Evolutionary conservation across 2,329 filamentous ascomycete genomes (phyloP).

Genomic region (Calonectria pseudoturangicola): DNA sequence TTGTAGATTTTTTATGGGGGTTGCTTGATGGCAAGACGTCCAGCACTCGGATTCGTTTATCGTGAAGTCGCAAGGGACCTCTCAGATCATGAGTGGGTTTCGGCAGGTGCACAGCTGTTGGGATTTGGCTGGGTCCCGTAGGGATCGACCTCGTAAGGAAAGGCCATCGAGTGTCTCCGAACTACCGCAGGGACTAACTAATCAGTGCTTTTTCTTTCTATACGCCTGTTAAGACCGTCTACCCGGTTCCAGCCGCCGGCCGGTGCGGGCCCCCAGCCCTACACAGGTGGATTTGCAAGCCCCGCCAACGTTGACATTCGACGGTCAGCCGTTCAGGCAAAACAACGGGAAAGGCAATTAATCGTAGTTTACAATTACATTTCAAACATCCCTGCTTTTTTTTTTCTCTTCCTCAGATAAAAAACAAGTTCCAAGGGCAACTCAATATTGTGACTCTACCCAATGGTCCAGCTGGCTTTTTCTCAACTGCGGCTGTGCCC

Average conservation of each 20-base stretch:
- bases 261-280: conserved; percentile 40
- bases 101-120: not conserved
- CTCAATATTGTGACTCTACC: conserved; percentile 3
- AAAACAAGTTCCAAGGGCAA: no score
- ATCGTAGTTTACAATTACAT: not conserved
- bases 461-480: conserved; percentile 13
- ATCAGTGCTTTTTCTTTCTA: conserved; percentile 7
- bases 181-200: not conserved
- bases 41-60: not conserved
- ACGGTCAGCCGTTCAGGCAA: not conserved
- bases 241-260: conserved; percentile 39
- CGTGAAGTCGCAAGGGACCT: not conserved
- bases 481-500: conserved; percentile 7
- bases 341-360: not conserved
- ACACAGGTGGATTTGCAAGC: conserved; percentile 23
- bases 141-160: conserved; percentile 9
- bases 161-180: not conserved
- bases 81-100: conserved; percentile 14
- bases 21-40: not conserved
- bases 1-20: not conserved
- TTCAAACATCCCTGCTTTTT: not conserved
- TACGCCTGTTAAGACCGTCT: conserved; percentile 22
- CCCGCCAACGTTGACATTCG: conserved; percentile 13
- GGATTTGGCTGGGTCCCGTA: not conserved
- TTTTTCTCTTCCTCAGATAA: not conserved